Base-by-base conservation (phyloP, 768 basidiomycete genomes). In the Boletus barrowsii region DNA sequence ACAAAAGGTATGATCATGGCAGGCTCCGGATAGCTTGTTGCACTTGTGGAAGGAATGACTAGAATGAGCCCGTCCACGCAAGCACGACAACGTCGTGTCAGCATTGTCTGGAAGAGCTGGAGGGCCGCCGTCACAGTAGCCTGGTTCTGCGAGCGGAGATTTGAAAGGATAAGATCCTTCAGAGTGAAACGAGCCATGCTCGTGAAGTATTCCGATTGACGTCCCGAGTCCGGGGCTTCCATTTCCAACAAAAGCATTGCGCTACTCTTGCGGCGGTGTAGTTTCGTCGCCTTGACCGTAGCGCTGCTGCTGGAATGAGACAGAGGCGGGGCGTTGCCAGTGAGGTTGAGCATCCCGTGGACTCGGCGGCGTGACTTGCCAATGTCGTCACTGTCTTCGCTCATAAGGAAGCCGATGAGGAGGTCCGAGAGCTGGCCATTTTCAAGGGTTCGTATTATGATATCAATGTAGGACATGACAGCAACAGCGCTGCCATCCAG, bases 401-500 rank as follows among this genome's bases (percentile, higher is more conserved):
- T 93, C 61, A 90, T 79, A 37, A 96, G 80, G 71, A 91, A 96
- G 45, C 82, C 77, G 40, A 95, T 78, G 15, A 96, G 73, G 22
- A 88, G 76, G 43, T 87, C 82, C 15, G 81, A 82, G 39, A 96
- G 78, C 47, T 79, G 81, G 1, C 86, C 87, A 22, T 82, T 77
- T 35, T 82, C 78, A 6, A 95, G 77, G 0, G 87, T 90, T 53
- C 84, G 80, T 49, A 93, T 78, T 79, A 93, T 88, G 63, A 92
- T 82, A 60, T 97, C 93, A 58, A 98, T 84, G 67, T 98, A 98
- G 15, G 90, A 92, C 82, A 98, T 85, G 51, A 98, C 94, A 10
- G 96, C 94, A 2, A 97, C 88, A 0, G 94, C 90, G 57, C 93
- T 96, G n/a, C 96, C 96, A 67, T 98, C 96, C 5, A 78, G 66